phyloP scores from a whole-genome alignment of 306 rosid genomes.

The Astragalus membranaceus region DNA sequence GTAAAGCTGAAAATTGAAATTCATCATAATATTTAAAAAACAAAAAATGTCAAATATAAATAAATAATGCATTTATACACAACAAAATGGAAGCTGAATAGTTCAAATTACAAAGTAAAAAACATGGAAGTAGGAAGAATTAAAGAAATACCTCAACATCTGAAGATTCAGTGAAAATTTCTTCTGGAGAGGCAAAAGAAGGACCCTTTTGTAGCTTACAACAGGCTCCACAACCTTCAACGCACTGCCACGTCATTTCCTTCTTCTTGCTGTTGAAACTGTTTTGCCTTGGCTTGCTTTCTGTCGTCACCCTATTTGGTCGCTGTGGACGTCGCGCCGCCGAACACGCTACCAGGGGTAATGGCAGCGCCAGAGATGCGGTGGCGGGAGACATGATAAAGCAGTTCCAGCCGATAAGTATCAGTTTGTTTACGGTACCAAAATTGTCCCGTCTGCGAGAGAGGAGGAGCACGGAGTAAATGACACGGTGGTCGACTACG shows the following conservation, averaged over 20 bases:
- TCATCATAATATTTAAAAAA: not conserved
- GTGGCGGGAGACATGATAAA: slow-evolving; percentile 19
- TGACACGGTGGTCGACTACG: no score
- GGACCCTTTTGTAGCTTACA: slow-evolving; percentile 79
- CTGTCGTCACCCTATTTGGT: not conserved
- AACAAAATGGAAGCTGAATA: not conserved
- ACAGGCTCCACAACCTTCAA: slow-evolving; percentile 87
- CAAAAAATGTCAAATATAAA: not conserved
- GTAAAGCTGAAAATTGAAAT: slow-evolving; percentile 74
- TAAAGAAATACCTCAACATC: slow-evolving; percentile 44
- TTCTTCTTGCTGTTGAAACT: slow-evolving; percentile 33
- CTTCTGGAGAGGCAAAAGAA: slow-evolving; percentile 71
- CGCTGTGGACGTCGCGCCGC: slow-evolving; percentile 29
- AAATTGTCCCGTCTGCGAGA: no score
- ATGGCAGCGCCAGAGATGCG: not conserved
- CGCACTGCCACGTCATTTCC: slow-evolving; percentile 62
- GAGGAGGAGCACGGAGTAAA: no score
- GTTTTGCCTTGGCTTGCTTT: slow-evolving; percentile 24
- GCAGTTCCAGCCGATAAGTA: not conserved
- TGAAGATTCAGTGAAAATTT: slow-evolving; percentile 53
- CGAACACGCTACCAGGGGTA: not conserved
- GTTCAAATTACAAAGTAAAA: not conserved
- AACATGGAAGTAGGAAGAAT: not conserved
- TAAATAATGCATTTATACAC: not conserved
- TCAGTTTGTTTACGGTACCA: no score